Conservation (phyloP, 345 rosid species). For the Bruguiera sexangula region DNA sequence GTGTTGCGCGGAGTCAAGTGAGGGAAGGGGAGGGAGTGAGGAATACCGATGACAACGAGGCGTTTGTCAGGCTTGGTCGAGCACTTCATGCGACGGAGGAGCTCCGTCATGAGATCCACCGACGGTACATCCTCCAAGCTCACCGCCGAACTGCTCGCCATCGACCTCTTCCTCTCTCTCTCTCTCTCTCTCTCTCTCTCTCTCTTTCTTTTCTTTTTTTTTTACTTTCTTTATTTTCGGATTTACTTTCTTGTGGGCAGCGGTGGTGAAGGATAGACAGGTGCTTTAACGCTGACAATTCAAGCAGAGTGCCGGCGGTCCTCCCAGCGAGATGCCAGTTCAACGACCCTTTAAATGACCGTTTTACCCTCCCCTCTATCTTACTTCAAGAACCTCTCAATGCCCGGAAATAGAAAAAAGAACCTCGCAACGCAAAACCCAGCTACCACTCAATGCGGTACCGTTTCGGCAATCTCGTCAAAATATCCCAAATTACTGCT, state of each 20-base stretch:
- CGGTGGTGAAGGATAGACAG: background rate
- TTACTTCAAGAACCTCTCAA: too few species aligned
- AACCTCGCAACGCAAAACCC: too few species aligned
- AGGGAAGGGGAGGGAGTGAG: background rate
- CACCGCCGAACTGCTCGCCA: conserved; percentile 45
- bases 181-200: too few species aligned
- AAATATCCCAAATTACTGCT: too few species aligned
- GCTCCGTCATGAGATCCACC: conserved; percentile 78
- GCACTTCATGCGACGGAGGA: conserved; percentile 93
- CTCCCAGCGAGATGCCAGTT: too few species aligned
- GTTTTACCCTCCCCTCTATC: too few species aligned
- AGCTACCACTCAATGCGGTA: too few species aligned
- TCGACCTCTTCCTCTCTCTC: background rate
- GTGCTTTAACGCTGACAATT: conserved; percentile 18
- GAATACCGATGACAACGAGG: conserved; percentile 78
- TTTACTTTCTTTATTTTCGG: background rate
- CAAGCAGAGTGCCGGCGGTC: background rate
- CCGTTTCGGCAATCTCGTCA: too few species aligned
- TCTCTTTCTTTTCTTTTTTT: background rate
- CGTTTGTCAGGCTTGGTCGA: conserved; percentile 86
- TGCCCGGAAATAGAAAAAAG: too few species aligned
- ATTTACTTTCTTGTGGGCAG: background rate
- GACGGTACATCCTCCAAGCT: conserved; percentile 83
- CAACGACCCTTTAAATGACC: too few species aligned
- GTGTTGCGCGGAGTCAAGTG: background rate